These are phyloP conservation scores for Boletales sp. DNA, from an alignment of 768 basidiomycete species.

Conservation along the genomic window DNA sequence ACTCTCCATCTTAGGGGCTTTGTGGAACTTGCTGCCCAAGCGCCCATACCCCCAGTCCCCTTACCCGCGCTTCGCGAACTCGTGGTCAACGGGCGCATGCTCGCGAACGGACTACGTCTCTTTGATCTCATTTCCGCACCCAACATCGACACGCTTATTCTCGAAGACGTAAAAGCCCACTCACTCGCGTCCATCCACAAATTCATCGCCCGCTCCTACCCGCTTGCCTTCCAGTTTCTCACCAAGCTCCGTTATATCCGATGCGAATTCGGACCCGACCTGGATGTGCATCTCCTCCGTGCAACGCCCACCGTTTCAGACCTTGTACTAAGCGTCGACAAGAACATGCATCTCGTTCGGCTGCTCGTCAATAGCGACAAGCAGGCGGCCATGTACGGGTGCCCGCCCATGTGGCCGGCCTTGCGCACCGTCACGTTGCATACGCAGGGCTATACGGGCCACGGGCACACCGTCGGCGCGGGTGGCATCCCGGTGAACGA, in stretches of 20 bases:
- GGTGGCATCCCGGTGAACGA: slow-evolving; percentile 26
- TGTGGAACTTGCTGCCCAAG: slow-evolving; percentile 23
- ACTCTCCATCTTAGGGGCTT: slow-evolving; percentile 30
- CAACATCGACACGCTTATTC: slow-evolving; percentile 29
- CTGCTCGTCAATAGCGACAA: slow-evolving; percentile 34
- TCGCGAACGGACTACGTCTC: slow-evolving; percentile 27
- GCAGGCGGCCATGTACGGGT: slow-evolving; percentile 26
- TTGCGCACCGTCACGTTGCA: slow-evolving; percentile 26
- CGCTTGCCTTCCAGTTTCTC: slow-evolving; percentile 28
- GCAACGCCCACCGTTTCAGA: slow-evolving; percentile 31
- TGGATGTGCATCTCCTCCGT: slow-evolving; percentile 30
- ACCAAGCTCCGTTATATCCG: slow-evolving; percentile 24
- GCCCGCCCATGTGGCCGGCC: slow-evolving; percentile 28
- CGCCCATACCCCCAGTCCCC: slow-evolving; percentile 18
- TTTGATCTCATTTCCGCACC: slow-evolving; percentile 31
- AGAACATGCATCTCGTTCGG: slow-evolving; percentile 27
- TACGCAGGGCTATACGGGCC: slow-evolving; percentile 27
- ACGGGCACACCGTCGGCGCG: slow-evolving; percentile 11
- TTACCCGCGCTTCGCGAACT: slow-evolving; percentile 28
- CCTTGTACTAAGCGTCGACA: slow-evolving; percentile 30
- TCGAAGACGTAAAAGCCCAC: slow-evolving; percentile 28
- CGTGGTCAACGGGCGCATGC: slow-evolving; percentile 28
- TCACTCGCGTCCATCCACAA: slow-evolving; percentile 28
- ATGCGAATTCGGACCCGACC: slow-evolving; percentile 30
- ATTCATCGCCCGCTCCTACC: slow-evolving; percentile 24